Evolutionary conservation across 306 rosid species (phyloP).

Genomic region (Gynostemma pentaphyllum): DNA sequence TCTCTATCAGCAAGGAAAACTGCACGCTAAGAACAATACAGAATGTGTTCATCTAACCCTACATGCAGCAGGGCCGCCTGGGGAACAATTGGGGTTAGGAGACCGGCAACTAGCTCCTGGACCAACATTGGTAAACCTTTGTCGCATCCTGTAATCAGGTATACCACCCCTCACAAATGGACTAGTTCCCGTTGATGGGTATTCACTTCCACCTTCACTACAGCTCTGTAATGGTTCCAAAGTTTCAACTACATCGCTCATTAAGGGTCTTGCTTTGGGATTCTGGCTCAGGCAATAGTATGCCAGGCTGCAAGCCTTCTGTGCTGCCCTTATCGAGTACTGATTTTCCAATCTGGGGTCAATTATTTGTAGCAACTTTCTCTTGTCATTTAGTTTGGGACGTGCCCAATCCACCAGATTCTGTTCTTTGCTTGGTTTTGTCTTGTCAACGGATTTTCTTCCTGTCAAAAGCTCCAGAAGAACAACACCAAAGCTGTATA

Average conservation of each 20-base stretch:
- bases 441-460: constrained; percentile 87
- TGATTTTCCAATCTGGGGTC: constrained; percentile 93
- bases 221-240: constrained; percentile 88
- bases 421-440: constrained; percentile 92
- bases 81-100: constrained; percentile 79
- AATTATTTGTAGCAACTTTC: constrained; percentile 87
- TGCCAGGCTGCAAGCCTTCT: constrained; percentile 98
- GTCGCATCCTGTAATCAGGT: constrained; percentile 59
- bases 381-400: constrained; percentile 93
- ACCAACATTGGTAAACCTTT: constrained; percentile 61
- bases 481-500: constrained; percentile 96
- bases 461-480: constrained; percentile 97
- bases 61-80: constrained; percentile 68
- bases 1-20: constrained; percentile 1
- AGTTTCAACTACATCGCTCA: constrained; percentile 98
- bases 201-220: constrained; percentile 41
- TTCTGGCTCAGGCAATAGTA: constrained; percentile 97
- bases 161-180: constrained; percentile 56
- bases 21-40: not conserved
- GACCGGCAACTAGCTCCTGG: constrained; percentile 76
- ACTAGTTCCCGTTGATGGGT: constrained; percentile 33
- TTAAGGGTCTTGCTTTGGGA: constrained; percentile 98
- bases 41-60: constrained; percentile 65
- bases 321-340: constrained; percentile 92
- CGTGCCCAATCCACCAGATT: constrained; percentile 99